Conservation (phyloP, 140 eudicot genomes). For the Ambrosia hybrid region DNA sequence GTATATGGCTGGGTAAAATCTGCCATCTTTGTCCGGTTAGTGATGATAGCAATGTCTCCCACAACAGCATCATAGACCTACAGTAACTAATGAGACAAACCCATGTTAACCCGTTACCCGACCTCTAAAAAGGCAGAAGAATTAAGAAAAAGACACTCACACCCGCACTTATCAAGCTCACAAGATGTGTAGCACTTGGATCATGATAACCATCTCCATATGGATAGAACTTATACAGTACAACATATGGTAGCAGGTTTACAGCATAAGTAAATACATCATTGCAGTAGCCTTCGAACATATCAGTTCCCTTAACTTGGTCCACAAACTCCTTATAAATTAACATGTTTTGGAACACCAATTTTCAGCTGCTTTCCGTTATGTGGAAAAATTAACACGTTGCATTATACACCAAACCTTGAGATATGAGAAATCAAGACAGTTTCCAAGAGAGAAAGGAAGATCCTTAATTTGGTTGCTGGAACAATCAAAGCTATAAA, state of each 20-base stretch:
- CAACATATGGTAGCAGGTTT: constrained; percentile 66
- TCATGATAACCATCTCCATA: constrained; percentile 66
- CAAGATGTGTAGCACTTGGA: constrained; percentile 64
- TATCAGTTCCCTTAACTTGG: constrained; percentile 41
- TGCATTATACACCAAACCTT: too few relatives aligned
- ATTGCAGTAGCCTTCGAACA: constrained; percentile 65
- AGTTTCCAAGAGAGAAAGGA: too few relatives aligned
- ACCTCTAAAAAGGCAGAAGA: too few relatives aligned
- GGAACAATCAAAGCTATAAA: too few relatives aligned
- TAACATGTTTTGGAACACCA: constrained; percentile 67
- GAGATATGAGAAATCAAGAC: too few relatives aligned
- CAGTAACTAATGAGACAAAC: background rate
- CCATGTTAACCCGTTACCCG: too few relatives aligned
- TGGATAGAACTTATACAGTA: constrained; percentile 53
- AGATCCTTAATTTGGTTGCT: too few relatives aligned
- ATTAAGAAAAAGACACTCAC: too few relatives aligned
- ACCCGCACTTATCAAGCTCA: too few relatives aligned
- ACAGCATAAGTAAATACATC: constrained; percentile 76
- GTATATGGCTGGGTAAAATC: constrained; percentile 83
- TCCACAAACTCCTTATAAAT: constrained; percentile 64
- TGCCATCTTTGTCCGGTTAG: constrained; percentile 69
- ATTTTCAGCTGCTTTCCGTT: constrained; percentile 59
- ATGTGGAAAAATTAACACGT: constrained; percentile 68
- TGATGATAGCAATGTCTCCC: constrained; percentile 78
- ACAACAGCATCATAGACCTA: constrained; percentile 79